Percentiles rank a stretch among this genome's conserved stretches.
Evolutionary conservation across 768 basidiomycete genomes (phyloP).

Genomic region (Jaapia argillacea): DNA sequence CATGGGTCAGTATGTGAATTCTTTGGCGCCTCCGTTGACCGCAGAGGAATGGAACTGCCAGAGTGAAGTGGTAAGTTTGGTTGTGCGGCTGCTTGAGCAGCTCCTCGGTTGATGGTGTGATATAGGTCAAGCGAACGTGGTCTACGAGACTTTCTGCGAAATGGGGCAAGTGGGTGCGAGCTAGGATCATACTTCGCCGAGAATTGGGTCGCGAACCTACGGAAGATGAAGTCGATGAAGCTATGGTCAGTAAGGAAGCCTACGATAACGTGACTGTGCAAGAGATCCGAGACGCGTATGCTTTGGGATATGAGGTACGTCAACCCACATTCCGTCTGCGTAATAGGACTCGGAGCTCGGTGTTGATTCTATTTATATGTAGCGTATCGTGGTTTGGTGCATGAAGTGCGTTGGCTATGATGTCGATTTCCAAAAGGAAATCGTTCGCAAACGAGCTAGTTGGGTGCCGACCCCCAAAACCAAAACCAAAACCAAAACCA

Average conservation of each 20-base stretch:
- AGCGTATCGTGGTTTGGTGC: conserved; percentile 2
- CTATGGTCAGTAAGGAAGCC: not conserved
- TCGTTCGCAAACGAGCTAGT: not conserved
- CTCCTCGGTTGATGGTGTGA: not conserved
- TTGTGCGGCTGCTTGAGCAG: not conserved
- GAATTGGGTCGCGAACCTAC: not conserved
- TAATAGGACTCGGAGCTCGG: too few relatives aligned
- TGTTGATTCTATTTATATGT: not conserved
- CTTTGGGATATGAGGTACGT: not conserved
- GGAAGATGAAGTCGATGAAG: not conserved
- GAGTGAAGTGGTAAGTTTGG: not conserved
- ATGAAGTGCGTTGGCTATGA: conserved; percentile 5
- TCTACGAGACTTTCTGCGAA: not conserved
- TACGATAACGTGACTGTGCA: not conserved
- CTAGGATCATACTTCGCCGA: not conserved
- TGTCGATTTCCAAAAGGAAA: conserved; percentile 3
- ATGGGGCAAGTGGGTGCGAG: not conserved
- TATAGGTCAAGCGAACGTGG: not conserved
- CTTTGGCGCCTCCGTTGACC: not conserved
- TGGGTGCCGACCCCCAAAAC: not conserved
- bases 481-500: too few relatives aligned
- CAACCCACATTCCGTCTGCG: not conserved
- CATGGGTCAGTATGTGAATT: not conserved
- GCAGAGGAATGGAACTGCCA: not conserved
- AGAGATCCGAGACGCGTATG: not conserved